A percentile compares a stretch with the other conserved stretches of the same genome.
Evolutionary conservation across 129 eudicot genomes (phyloP).

Genomic region (Deinandra increscens): DNA sequence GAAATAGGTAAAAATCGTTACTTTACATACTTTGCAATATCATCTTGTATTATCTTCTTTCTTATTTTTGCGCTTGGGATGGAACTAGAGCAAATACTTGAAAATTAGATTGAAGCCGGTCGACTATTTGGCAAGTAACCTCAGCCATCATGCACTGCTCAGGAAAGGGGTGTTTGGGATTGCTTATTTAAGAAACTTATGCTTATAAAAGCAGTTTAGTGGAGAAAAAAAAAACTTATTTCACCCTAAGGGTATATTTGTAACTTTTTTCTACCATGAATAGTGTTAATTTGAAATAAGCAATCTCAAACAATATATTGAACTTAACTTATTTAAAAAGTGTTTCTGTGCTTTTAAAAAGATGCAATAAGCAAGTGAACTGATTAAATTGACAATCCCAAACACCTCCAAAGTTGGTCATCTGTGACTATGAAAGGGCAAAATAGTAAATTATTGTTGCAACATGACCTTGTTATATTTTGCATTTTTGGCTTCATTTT

Average conservation of each 20-base stretch:
- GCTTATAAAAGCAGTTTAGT: too few species aligned
- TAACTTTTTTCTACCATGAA: neutral
- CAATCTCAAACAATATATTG: neutral
- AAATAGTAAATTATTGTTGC: neutral
- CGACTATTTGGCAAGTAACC: too few species aligned
- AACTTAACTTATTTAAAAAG: neutral
- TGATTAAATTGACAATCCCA: neutral
- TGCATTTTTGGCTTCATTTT: neutral
- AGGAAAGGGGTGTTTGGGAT: too few species aligned
- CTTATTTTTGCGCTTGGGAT: too few species aligned
- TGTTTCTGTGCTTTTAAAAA: neutral
- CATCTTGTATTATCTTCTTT: neutral
- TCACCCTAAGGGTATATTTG: too few species aligned
- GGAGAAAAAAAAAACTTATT: too few species aligned
- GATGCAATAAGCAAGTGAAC: too few species aligned
- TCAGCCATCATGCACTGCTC: too few species aligned
- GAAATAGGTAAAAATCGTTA: slow-evolving; percentile 66
- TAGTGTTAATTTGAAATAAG: neutral
- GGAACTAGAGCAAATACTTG: too few species aligned
- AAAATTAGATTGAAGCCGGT: too few species aligned
- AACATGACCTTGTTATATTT: neutral
- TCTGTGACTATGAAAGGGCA: neutral
- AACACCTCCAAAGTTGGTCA: neutral
- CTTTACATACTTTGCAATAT: neutral
- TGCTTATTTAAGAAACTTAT: too few species aligned